Conservation (phyloP, 768 basidiomycete genomes). For the Phlebiopsis gigantea region DNA sequence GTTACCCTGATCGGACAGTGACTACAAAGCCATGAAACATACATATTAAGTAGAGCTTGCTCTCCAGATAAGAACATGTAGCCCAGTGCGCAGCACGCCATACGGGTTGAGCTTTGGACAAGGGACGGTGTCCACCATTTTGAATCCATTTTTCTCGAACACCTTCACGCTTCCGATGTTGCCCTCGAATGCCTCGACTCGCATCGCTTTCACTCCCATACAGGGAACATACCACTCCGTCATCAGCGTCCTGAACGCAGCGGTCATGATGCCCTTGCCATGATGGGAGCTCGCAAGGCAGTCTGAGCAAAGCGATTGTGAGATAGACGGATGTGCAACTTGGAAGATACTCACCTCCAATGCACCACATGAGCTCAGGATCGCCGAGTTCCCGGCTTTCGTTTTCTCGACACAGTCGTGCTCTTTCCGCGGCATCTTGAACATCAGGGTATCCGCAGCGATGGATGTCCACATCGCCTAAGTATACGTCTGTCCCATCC, state of each 20-base stretch:
- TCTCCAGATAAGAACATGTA: not conserved
- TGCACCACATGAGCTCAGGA: conserved; percentile 50
- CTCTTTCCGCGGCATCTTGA: conserved; percentile 33
- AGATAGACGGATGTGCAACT: not conserved
- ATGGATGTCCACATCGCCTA: conserved; percentile 40
- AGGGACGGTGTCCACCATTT: conserved; percentile 32
- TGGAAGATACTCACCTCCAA: conserved; percentile 44
- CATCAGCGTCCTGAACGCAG: conserved; percentile 50
- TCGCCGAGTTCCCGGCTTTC: conserved; percentile 37
- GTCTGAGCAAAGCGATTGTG: conserved; percentile 37
- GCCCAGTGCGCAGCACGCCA: not conserved
- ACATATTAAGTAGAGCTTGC: not conserved
- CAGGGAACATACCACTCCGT: conserved; percentile 58
- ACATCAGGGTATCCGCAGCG: conserved; percentile 30
- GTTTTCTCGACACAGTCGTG: conserved; percentile 28
- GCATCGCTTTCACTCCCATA: conserved; percentile 50
- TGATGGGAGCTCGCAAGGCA: conserved; percentile 58
- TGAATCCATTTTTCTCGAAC: conserved; percentile 64
- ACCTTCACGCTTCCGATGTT: conserved; percentile 60
- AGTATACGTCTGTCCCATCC: conserved; percentile 47
- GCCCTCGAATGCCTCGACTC: conserved; percentile 39
- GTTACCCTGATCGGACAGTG: not conserved
- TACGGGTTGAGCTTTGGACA: conserved; percentile 20
- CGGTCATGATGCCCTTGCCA: conserved; percentile 68
- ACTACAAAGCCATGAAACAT: not conserved